Base-by-base conservation (phyloP, 371 early-diverging fungal genomes). In the Mucor lusitanicus region DNA sequence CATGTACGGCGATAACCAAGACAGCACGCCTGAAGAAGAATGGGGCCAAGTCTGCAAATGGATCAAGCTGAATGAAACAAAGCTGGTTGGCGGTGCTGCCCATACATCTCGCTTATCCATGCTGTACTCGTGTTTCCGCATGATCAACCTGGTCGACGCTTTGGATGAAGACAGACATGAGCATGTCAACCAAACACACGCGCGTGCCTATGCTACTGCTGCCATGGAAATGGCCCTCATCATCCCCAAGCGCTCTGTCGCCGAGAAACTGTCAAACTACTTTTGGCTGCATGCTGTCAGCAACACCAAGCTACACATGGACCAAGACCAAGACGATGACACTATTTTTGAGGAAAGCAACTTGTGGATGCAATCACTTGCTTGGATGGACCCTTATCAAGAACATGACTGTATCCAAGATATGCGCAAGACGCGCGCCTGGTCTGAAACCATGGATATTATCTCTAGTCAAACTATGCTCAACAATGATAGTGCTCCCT, bases 21-120 rank as follows among this genome's bases (percentile, higher is more conserved):
- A 58, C 17, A 55, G 62, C 8, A 63, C 59, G 3, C 61, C 65
- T 28, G 71, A 78, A 54, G 73, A 78, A 30, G 75, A 80, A 57
- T 80, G 80, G 83, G 71, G 68, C 2, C 76, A 69, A 46, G 74
- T 67, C 0, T 77, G 75, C 19, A 73, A 71, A 33, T 83, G 83
- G 83, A 71, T 83, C 54, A 78, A 80, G 32, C 56, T 83, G 19
- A 78, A 77, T 64, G 83, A 83, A 66, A 67, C 75, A 19, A 76
- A 83, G 63, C 75, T 76, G 50, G 69, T 81, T 11, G 84, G 84
- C 46, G 81, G 82, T 32, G 72, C 71, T n/a, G 69, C 77, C 11
- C 15, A 74, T 25, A 62, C 69, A 0, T 62, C 74, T n/a, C 67
- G 74, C 5, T 19, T 44, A 19, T 71, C 71, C 5, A 74, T 77